Percentiles rank a stretch among this genome's conserved stretches.
Conservation (phyloP, 139 green algal species). For the Picochlorum sp. region DNA sequence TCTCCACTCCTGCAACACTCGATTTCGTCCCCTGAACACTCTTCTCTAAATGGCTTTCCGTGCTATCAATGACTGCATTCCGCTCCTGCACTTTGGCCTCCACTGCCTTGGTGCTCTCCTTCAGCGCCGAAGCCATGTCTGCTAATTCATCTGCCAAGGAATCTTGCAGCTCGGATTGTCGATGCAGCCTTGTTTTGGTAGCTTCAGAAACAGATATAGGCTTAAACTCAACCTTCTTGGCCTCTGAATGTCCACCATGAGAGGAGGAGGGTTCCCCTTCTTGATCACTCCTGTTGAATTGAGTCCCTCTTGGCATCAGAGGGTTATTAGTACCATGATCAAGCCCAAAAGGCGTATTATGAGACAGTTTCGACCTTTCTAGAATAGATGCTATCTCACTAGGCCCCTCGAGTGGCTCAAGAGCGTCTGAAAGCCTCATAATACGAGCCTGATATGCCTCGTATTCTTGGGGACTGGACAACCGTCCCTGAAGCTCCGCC, state of each 20-base stretch:
- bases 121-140: conserved; percentile 31
- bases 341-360: too few relatives aligned
- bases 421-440: too few relatives aligned
- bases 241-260: not conserved
- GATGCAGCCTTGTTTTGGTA: not conserved
- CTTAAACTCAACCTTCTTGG: not conserved
- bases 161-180: conserved; percentile 25
- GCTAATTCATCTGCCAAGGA: conserved; percentile 41
- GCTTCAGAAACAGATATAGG: not conserved
- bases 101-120: conserved; percentile 36
- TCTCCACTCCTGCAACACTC: not conserved
- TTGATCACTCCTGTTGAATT: not conserved
- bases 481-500: too few relatives aligned
- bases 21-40: conserved; percentile 18
- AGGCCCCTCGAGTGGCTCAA: too few relatives aligned
- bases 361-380: too few relatives aligned
- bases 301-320: too few relatives aligned
- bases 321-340: too few relatives aligned
- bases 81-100: conserved; percentile 23
- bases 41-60: conserved; percentile 31
- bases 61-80: conserved; percentile 26
- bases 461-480: too few relatives aligned
- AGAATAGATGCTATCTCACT: too few relatives aligned
- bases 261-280: not conserved
- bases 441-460: too few relatives aligned